A percentile compares a stretch with the other conserved stretches of the same genome.
These are phyloP conservation scores for Heliamphora pulchella DNA, from an alignment of 179 eudicot species.

Conservation along the genomic window DNA sequence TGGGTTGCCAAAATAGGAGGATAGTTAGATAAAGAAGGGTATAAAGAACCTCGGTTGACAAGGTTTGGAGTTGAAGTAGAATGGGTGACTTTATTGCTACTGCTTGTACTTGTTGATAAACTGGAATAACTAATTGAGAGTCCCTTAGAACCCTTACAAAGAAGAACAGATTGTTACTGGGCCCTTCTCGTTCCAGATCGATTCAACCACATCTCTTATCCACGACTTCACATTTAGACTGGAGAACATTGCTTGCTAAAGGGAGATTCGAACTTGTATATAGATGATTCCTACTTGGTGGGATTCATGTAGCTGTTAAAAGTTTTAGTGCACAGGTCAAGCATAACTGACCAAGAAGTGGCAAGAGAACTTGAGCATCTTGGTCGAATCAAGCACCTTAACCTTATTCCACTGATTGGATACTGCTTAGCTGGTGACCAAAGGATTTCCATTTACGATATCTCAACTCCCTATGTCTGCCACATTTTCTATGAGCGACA, in stretches of 20 bases:
- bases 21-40: slow-evolving; percentile 39
- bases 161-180: slow-evolving; percentile 46
- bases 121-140: background rate
- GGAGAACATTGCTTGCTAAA: slow-evolving; percentile 51
- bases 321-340: slow-evolving; percentile 52
- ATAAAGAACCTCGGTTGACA: slow-evolving; percentile 33
- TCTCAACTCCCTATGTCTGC: too few relatives aligned
- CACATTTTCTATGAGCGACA: too few relatives aligned
- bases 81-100: slow-evolving; percentile 37
- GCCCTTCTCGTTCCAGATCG: slow-evolving; percentile 58
- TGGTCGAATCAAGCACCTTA: slow-evolving; percentile 53
- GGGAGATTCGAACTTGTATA: slow-evolving; percentile 63
- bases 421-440: slow-evolving; percentile 69
- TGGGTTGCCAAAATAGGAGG: slow-evolving; percentile 63
- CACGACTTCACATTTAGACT: slow-evolving; percentile 55
- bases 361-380: slow-evolving; percentile 53
- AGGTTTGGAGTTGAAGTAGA: slow-evolving; percentile 70
- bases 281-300: slow-evolving; percentile 43
- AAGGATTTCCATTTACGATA: slow-evolving; percentile 50
- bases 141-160: slow-evolving; percentile 20
- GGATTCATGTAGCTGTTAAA: slow-evolving; percentile 50
- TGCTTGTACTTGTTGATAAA: slow-evolving; percentile 31
- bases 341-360: slow-evolving; percentile 56
- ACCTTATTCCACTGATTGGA: slow-evolving; percentile 52
- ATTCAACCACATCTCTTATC: slow-evolving; percentile 61